phyloP scores from a whole-genome alignment of 305 asterid genomes.

The Rubia tinctorum region DNA sequence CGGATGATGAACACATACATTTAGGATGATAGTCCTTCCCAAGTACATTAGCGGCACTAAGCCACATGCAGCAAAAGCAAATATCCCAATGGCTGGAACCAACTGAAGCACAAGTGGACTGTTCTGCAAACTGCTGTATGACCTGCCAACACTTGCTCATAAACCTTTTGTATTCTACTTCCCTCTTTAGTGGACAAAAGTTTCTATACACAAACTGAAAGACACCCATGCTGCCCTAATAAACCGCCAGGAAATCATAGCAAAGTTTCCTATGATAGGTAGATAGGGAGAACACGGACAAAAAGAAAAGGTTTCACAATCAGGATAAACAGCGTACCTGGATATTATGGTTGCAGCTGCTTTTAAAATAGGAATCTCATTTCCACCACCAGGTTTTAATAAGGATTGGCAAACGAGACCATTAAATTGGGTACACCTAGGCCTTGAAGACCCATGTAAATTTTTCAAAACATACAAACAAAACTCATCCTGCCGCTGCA shows the following conservation, averaged over 20 bases:
- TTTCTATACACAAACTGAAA: neutral
- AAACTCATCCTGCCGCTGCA: slow-evolving; percentile 37
- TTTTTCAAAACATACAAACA: slow-evolving; percentile 26
- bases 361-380: slow-evolving; percentile 27
- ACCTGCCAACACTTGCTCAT: slow-evolving; percentile 22
- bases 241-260: slow-evolving; percentile 2
- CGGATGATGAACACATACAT: slow-evolving; percentile 23
- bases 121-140: slow-evolving; percentile 25
- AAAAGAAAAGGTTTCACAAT: neutral
- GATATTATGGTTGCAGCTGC: slow-evolving; percentile 22
- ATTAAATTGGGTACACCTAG: slow-evolving; percentile 22
- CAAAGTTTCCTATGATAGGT: neutral
- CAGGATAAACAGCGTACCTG: slow-evolving; percentile 21
- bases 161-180: neutral
- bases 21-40: slow-evolving; percentile 30
- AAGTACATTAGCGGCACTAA: slow-evolving; percentile 29
- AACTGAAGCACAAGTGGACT: slow-evolving; percentile 30
- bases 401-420: slow-evolving; percentile 30
- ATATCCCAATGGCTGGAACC: slow-evolving; percentile 38
- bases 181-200: slow-evolving; percentile 6
- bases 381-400: slow-evolving; percentile 34
- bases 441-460: slow-evolving; percentile 20
- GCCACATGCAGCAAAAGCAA: slow-evolving; percentile 41
- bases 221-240: neutral
- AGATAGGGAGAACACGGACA: neutral